Evolutionary conservation across 78 protist species (phyloP).

Genomic region (Dictyostelium brefeldianum): DNA sequence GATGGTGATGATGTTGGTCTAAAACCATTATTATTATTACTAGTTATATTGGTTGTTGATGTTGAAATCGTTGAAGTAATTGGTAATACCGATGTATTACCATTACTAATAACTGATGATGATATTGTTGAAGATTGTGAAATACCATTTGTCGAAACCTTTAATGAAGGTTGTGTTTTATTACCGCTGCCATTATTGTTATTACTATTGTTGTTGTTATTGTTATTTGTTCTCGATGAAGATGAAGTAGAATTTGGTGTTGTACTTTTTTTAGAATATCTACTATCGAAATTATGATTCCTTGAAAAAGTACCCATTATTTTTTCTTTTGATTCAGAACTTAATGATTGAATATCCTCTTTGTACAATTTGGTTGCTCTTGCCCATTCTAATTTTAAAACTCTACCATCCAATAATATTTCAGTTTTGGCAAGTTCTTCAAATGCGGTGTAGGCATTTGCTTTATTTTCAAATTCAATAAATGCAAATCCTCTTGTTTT

Average conservation of each 20-base stretch:
- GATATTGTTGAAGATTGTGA: not conserved
- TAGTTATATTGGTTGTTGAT: not conserved
- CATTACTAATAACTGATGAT: not conserved
- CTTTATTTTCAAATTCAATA: conserved; percentile 71
- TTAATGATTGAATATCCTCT: conserved; percentile 75
- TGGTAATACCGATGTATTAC: not conserved
- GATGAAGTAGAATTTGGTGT: not conserved
- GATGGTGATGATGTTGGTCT: not conserved
- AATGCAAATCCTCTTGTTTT: conserved; percentile 80
- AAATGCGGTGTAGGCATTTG: conserved; percentile 48
- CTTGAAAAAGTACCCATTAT: conserved; percentile 78
- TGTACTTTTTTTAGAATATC: conserved; percentile 42
- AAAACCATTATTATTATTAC: not conserved
- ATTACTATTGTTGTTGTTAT: not conserved
- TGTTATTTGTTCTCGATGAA: not conserved
- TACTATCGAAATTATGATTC: conserved; percentile 70
- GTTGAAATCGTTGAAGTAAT: not conserved
- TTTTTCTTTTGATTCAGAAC: conserved; percentile 68
- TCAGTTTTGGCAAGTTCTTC: conserved; percentile 65
- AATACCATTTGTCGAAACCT: not conserved
- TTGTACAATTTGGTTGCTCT: conserved; percentile 77
- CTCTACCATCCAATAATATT: conserved; percentile 64
- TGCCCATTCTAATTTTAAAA: conserved; percentile 76
- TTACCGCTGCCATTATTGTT: not conserved
- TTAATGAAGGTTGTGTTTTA: not conserved